Evolutionary conservation across 1,284 basidiomycete genomes (phyloP).

Genomic region (Wallemia hederae): DNA sequence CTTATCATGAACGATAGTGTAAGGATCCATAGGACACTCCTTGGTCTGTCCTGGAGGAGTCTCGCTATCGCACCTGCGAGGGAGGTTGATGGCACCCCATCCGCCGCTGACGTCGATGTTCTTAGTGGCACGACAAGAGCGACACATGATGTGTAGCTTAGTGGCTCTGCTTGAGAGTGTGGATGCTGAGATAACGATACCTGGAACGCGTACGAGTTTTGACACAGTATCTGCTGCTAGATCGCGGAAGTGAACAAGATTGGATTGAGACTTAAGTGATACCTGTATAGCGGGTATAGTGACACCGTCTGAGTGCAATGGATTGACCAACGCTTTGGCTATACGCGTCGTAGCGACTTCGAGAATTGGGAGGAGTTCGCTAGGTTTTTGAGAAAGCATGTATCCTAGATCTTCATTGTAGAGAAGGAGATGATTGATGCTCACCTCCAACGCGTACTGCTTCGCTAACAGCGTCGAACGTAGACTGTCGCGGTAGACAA

Average conservation of each 20-base stretch:
- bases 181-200: constrained; percentile 92
- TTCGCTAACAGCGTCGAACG: constrained; percentile 68
- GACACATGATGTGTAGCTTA: constrained; percentile 72
- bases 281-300: constrained; percentile 36
- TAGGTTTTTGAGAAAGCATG: constrained; percentile 59
- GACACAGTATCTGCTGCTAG: constrained; percentile 83
- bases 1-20: constrained; percentile 80
- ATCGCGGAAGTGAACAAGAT: constrained; percentile 78
- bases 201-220: constrained; percentile 81
- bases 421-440: constrained; percentile 61
- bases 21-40: constrained; percentile 84
- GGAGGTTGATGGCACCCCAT: constrained; percentile 60
- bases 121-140: constrained; percentile 60
- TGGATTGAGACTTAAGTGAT: constrained; percentile 58
- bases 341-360: constrained; percentile 8
- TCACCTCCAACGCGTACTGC: constrained; percentile 71
- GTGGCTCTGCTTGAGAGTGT: constrained; percentile 78
- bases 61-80: constrained; percentile 52
- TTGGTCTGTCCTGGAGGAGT: constrained; percentile 48
- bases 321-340: background rate
- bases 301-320: constrained; percentile 1
- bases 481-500: constrained; percentile 77
- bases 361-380: constrained; percentile 67
- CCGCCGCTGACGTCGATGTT: constrained; percentile 50
- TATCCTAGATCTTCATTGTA: constrained; percentile 87